Base-by-base conservation (phyloP, 306 rosid species). In the Medicago lupulina region DNA sequence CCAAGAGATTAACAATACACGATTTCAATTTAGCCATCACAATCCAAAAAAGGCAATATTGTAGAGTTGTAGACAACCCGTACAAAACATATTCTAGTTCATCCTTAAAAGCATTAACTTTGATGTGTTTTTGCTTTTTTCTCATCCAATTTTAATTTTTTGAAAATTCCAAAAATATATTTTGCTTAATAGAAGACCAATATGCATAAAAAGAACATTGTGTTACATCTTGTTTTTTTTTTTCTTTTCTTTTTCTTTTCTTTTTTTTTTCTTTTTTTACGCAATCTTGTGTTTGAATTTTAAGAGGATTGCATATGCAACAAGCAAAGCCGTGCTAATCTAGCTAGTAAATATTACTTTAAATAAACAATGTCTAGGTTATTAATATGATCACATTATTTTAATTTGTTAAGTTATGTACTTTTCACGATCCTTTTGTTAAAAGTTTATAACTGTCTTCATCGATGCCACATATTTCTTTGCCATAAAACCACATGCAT, bases 291-390 rank as follows among this genome's bases (percentile, higher is more conserved):
- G 50, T 81, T 77, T 76, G 73, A 71, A 64, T 81, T 77, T 74
- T 74, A 39, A 21, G 38, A 83, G 57, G 80, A 14, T 78, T 71
- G 70, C 86, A 82, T 87, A 79, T 44, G 82, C 75, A 73, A 68
- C 78, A 74, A 80, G 70, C 58, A 65, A 65, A 73, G 67, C 76
- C 70, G 55, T 41, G 70, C 63, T 77, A 66, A 67, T 49, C 79
- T 71, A 85, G 14, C 60, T 79, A 60, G 19, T 36, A 41, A 23
- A 41, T 12, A 71, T 51, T 66, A 71, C 76, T 74, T 76, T 54
- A 76, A 82, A 80, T 44, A 72, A 25, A 28, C 19, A 60, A 60
- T 60, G 40, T 2, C 54, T 41, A 73, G 40, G 67, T 55, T 47
- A 49, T 15, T 47, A 47, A 17, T 31, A 14, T 69, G 59, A 78